Base-by-base conservation (phyloP, 129 eudicot species). In the Lactuca saligna region DNA sequence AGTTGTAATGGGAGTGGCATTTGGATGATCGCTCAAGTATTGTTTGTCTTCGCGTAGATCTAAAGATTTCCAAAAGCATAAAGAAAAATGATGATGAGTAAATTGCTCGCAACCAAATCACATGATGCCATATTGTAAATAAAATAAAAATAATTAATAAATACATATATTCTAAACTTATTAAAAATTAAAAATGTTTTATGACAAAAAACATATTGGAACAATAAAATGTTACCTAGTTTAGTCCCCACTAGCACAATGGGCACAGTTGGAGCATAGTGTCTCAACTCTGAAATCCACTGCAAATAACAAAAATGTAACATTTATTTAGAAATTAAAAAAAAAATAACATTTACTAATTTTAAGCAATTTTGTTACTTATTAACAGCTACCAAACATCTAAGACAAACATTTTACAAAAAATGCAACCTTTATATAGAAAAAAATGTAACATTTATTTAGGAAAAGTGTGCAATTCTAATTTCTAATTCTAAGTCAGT, bases 241-340 rank as follows among this genome's bases (percentile, higher is more conserved):
- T 90, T 90, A 16, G 95, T 90, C 41, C 97, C 97, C 8, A 90
- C 95, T 3, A 90, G 83, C 69, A 90, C 78, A 75, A 90, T 87
- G 17, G 95, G 97, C 49, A 90, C 91, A 56, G 77, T 84, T 35
- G 94, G 91, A 68, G 97, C 82, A 38, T 90, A 86, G 74, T 90
- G 97, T 33, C 86, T 73, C 7, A 90, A 70, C 82, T 90, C 97
- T 0, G 95, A 73, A 39, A 87, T 76, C 97, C 97, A 90, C 97
- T 70, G 50, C 57, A 57, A 70, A 25, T 17, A 39, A 38, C 31
- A 34, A 35, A 16, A 12, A 10, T 9, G 49, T 42, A 42, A 4
- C 7, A 42, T 42, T 42, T 7, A 42, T 7, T 7, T 8, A 42
- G 9, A 42, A 42, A 7, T 20, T 20, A 20, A 20, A 20, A 20